Evolutionary conservation across 306 rosid genomes (phyloP), one percentile per base, ranked within the genome.

Genomic region (Fagus sylvatica): DNA sequence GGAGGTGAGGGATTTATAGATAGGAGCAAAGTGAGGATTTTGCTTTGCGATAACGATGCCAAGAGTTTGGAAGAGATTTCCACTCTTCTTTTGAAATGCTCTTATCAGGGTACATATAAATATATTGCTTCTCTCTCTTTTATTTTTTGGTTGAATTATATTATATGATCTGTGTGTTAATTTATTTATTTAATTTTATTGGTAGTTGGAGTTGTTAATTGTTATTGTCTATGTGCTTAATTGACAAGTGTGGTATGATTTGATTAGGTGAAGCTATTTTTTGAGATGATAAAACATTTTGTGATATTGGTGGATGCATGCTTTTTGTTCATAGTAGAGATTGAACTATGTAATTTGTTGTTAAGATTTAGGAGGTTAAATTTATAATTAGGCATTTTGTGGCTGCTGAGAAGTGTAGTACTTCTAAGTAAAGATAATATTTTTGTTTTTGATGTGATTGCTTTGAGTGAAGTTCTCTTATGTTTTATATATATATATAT

Each of bases 21-120:
- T 72, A 85, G 99, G 83, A 96, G 97, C 79, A 93, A 89, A 82
- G 99, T 96, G 41, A 83, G 93, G 88, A 96, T 96, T 85, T 89
- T 96, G 89, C 83, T 96, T 62, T 96, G 99, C 57, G 98, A 96
- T 84, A 91, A 85, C 72, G 94, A 91, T 82, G 71, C 90, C 69
- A 87, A 83, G 65, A 96, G 93, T 74, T 91, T 96, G 1, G 87
- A 90, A 69, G 96, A 96, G 83, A 94, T 91, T 78, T 80, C 61
- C 53, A 91, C 89, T 49, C 99, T 96, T 80, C 98, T 96, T 68
- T 56, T 90, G 85, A 83, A 85, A 76, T 96, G 99, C 57, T 96
- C 98, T 71, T 93, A 93, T 84, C 97, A 93, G 77, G 99, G 99
- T 93, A n/a, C n/a, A 46, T 10, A 46, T 10, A 10, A 12, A 66